Evolutionary conservation across 148 eudicot genomes (phyloP), one percentile per base, ranked within the genome.

Genomic region (Rhododendron griersonianum): DNA sequence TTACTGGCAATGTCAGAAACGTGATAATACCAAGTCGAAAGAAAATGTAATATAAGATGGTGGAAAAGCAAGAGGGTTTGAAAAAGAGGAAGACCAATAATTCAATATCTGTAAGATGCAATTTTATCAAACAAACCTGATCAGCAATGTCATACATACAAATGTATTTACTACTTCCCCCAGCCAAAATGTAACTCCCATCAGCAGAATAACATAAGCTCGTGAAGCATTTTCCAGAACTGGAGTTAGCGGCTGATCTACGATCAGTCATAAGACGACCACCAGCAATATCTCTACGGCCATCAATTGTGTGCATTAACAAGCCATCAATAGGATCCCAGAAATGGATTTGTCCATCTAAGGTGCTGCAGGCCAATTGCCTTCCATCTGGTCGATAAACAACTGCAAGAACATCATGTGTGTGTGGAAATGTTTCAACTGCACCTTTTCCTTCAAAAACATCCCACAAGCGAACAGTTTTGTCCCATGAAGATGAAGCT

Each of bases 401-500:
- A 84, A 95, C 95, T 63, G 99, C 94, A 71, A 97, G 99, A 89
- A 97, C 99, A 88, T 97, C 99, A 87, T 97, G 99, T 69, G 92
- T 92, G 71, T 97, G 99, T 45, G 89, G 92, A 91, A 97, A 97
- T 88, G 94, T 93, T 91, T 97, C 99, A 82, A 95, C 96, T 11
- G 96, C 92, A 35, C 98, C 99, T 85, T 93, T 97, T 84, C 98
- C 99, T 87, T 94, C 94, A 91, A 95, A 97, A 86, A 97, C 92
- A 88, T 97, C 98, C 99, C 99, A 95, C 88, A 97, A 83, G 79
- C 96, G 95, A 86, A 95, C 95, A 82, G 98, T 93, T 91, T 90
- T 97, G 91, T 95, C 98, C 98, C 98, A 97, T 30, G 99, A 97
- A 79, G 99, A 97, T 80, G 99, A 97, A 82, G 99, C 96, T 88